Evolutionary conservation across 371 early-diverging fungal species (phyloP).

Genomic region (Mortierella sp.): DNA sequence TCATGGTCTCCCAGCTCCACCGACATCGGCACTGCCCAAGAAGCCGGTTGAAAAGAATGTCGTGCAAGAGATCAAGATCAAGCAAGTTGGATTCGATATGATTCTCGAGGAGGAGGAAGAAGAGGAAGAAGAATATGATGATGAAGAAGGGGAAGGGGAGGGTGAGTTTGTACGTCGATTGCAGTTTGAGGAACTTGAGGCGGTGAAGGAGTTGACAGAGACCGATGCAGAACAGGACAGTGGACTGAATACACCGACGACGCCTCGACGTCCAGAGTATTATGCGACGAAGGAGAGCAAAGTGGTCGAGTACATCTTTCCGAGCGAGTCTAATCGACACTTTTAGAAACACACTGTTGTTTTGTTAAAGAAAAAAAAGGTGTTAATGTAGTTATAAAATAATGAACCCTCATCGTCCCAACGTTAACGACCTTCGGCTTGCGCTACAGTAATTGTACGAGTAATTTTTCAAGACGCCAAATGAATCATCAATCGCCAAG

Average conservation of each 20-base stretch:
- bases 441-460: too few relatives aligned
- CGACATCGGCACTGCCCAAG: constrained; percentile 33
- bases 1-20: constrained; percentile 36
- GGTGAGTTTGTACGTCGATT: constrained; percentile 25
- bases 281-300: constrained; percentile 48
- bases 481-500: too few relatives aligned
- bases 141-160: constrained; percentile 22
- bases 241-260: constrained; percentile 15
- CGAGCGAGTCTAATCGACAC: too few relatives aligned
- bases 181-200: constrained; percentile 36
- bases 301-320: constrained; percentile 54
- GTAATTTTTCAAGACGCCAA: too few relatives aligned
- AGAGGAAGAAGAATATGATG: constrained; percentile 18
- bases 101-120: constrained; percentile 48
- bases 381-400: too few relatives aligned
- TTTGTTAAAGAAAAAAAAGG: too few relatives aligned
- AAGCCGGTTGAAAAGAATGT: constrained; percentile 13
- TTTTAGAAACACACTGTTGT: too few relatives aligned
- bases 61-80: background rate
- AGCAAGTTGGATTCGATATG: constrained; percentile 13
- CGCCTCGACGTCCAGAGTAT: constrained; percentile 37
- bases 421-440: too few relatives aligned
- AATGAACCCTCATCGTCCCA: too few relatives aligned
- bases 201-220: constrained; percentile 20
- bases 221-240: constrained; percentile 26